phyloP scores from a whole-genome alignment of 129 eudicot genomes.

The Oenanthe sinensis region DNA sequence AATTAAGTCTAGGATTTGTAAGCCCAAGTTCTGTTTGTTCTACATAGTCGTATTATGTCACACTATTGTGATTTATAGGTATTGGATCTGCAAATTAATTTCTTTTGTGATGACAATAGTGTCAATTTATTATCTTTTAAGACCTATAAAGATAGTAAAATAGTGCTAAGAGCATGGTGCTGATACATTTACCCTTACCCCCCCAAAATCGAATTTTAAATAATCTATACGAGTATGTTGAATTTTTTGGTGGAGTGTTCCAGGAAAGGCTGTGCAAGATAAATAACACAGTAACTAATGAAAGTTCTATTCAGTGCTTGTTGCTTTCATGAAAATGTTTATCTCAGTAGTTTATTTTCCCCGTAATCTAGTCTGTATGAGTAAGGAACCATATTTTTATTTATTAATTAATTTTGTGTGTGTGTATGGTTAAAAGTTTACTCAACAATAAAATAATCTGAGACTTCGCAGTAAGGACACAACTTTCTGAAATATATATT shows the following conservation, averaged over 20 bases:
- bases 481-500: neutral
- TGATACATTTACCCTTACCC: neutral
- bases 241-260: neutral
- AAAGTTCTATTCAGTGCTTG: neutral
- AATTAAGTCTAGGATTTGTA: conserved; percentile 8
- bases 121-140: neutral
- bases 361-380: neutral
- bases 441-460: neutral
- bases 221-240: neutral
- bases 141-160: neutral
- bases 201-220: neutral
- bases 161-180: neutral
- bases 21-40: neutral
- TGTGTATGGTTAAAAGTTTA: neutral
- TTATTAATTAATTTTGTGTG: neutral
- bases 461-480: neutral
- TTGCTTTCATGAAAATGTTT: neutral
- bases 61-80: neutral
- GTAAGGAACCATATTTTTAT: neutral
- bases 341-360: neutral
- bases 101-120: neutral
- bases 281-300: neutral
- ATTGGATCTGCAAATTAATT: neutral
- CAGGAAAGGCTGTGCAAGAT: neutral
- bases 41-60: neutral